phyloP scores from a whole-genome alignment of 768 basidiomycete genomes.

The Termitomyces sp. region DNA sequence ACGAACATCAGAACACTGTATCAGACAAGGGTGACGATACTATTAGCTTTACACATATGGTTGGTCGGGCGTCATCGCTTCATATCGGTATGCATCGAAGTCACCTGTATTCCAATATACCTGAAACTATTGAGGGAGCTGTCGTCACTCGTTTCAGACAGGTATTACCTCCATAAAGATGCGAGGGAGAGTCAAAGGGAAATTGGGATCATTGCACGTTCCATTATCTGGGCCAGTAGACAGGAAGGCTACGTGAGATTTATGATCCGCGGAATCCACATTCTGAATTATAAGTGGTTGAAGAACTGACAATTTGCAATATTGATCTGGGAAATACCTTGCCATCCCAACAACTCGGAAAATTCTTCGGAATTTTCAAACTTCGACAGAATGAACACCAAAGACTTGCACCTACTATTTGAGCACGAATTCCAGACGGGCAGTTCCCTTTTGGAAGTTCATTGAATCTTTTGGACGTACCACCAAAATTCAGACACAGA shows the following conservation, averaged over 20 bases:
- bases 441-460: constrained; percentile 25
- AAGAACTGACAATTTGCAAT: constrained; percentile 1
- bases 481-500: constrained; percentile 35
- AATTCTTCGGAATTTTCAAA: constrained; percentile 9
- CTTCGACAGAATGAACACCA: neutral
- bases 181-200: constrained; percentile 33
- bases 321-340: constrained; percentile 10
- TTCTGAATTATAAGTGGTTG: constrained; percentile 21
- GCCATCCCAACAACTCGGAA: constrained; percentile 33
- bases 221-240: constrained; percentile 37
- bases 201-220: constrained; percentile 29
- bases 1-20: neutral
- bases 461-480: constrained; percentile 23
- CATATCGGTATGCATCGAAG: constrained; percentile 15
- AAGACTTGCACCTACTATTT: constrained; percentile 18
- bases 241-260: constrained; percentile 33
- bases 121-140: constrained; percentile 6
- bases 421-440: constrained; percentile 30
- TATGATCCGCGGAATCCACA: constrained; percentile 32
- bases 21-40: neutral
- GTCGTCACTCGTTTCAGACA: neutral
- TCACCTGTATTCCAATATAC: constrained; percentile 24
- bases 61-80: constrained; percentile 27
- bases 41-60: constrained; percentile 27
- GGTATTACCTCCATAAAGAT: constrained; percentile 34